Evolutionary conservation across 768 basidiomycete genomes (phyloP), one percentile per base, ranked within the genome.

Genomic region (Neoboletus brunneissimus): DNA sequence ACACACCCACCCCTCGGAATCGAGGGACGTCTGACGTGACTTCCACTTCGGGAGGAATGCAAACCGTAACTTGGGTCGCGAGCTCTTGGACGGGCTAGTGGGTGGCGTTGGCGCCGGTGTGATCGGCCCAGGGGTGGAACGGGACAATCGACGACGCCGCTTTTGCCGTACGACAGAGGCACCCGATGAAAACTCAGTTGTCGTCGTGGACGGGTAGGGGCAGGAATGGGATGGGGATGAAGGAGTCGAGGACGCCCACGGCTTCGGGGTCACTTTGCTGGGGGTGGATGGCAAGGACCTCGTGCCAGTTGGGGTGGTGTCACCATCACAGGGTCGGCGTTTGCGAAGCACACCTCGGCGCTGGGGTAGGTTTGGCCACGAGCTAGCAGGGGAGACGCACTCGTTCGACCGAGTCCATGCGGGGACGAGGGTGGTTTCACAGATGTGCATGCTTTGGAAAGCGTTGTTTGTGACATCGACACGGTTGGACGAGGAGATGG

Each of bases 401-500:
- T 42, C 49, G 18, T 20, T 51, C 13, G 48, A 46, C 32, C 22
- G 34, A 15, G 41, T 27, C 46, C 60, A 48, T 35, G 34, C 50
- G 4, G 56, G 64, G 34, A 58, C 34, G 16, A 53, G 40, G 4
- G 56, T 15, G 22, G 48, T 44, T 47, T 54, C 49, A 1, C 32
- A 45, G 25, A 44, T 11, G 5, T 40, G 49, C 12, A 15, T 41
- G 44, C 42, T 57, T 11, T 54, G 67, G 10, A 45, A 22, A 4
- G 51, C 25, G 20, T 22, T 40, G 11, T 55, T 12, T 1, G 51
- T 12, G 13, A 62, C 56, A 7, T 69, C 64, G 18, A 73, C 54
- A 42, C 67, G 66, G 44, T 68, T 62, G 34, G 73, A 75, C 3
- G 73, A 73, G 5, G 74, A 68, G 0, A 65, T 68, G 6, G 73